Conservation (phyloP, 768 basidiomycete species). For the Guyanaporus albipodus region DNA sequence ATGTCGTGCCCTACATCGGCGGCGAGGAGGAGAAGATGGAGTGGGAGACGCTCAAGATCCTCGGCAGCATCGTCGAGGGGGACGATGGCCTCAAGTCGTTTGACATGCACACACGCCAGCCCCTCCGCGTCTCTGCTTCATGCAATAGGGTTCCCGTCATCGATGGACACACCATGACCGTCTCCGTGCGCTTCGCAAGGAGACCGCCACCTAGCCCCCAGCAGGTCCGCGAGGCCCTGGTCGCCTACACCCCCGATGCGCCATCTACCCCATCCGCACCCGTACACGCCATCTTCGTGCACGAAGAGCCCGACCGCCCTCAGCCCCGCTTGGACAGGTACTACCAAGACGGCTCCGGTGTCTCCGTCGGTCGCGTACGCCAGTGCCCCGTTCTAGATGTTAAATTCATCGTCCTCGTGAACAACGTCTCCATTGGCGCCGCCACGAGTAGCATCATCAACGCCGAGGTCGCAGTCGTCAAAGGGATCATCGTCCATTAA, state of each 20-base stretch:
- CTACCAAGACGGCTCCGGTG: constrained; percentile 86
- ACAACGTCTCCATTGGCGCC: constrained; percentile 94
- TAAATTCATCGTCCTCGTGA: constrained; percentile 90
- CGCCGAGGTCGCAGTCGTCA: constrained; percentile 88
- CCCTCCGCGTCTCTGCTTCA: constrained; percentile 85
- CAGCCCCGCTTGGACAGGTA: constrained; percentile 92
- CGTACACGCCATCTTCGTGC: constrained; percentile 79
- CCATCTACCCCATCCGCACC: constrained; percentile 85
- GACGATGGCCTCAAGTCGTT: constrained; percentile 60
- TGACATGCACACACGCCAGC: constrained; percentile 78
- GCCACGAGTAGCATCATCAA: constrained; percentile 98
- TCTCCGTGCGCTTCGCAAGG: constrained; percentile 77
- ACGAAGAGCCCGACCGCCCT: constrained; percentile 88
- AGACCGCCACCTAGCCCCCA: constrained; percentile 82
- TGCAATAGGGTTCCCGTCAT: constrained; percentile 96
- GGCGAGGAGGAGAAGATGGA: constrained; percentile 99
- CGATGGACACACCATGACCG: constrained; percentile 91
- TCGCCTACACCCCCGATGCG: constrained; percentile 69
- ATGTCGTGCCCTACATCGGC: constrained; percentile 89
- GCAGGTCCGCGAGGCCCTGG: constrained; percentile 80
- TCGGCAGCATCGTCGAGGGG: constrained; percentile 69
- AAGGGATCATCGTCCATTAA: constrained; percentile 50
- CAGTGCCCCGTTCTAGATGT: constrained; percentile 91
- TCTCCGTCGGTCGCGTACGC: constrained; percentile 88
- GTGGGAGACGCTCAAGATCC: constrained; percentile 97